These are phyloP conservation scores for Zymoseptoria pseudotritici DNA, from an alignment of 2,329 filamentous ascomycete genomes.

Conservation along the genomic window DNA sequence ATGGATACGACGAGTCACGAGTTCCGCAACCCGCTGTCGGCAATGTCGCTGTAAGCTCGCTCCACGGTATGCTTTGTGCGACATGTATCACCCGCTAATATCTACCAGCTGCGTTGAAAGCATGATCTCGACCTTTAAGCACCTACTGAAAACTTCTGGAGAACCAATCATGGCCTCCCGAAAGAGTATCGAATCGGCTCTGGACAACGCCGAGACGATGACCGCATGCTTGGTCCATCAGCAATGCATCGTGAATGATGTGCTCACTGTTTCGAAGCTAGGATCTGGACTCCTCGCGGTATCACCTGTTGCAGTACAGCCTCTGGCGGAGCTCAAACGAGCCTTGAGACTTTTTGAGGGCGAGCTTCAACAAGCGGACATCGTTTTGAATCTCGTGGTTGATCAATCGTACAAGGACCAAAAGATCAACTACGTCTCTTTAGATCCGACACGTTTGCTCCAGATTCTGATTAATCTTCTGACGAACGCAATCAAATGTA, in stretches of 20 bases:
- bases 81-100: too few species aligned
- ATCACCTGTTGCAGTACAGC: conserved; percentile 30
- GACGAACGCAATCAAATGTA: conserved; percentile 22
- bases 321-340: conserved; percentile 26
- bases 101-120: conserved; percentile 28
- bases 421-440: conserved; percentile 8
- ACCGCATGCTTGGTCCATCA: conserved; percentile 23
- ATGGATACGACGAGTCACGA: conserved; percentile 33
- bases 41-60: conserved; percentile 32
- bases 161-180: neutral
- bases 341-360: conserved; percentile 34
- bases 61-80: too few species aligned
- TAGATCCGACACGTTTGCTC: conserved; percentile 17
- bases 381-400: conserved; percentile 33
- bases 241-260: conserved; percentile 39
- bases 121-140: conserved; percentile 19
- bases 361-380: conserved; percentile 29
- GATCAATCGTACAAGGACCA: conserved; percentile 16
- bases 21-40: conserved; percentile 37
- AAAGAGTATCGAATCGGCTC: conserved; percentile 2
- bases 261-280: conserved; percentile 36
- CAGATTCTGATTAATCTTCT: conserved; percentile 24
- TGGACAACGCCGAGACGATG: conserved; percentile 24
- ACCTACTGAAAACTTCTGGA: neutral
- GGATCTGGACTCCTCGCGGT: conserved; percentile 28